phyloP scores from a whole-genome alignment of 768 basidiomycete species.

The Sporobolomyces roseus region DNA sequence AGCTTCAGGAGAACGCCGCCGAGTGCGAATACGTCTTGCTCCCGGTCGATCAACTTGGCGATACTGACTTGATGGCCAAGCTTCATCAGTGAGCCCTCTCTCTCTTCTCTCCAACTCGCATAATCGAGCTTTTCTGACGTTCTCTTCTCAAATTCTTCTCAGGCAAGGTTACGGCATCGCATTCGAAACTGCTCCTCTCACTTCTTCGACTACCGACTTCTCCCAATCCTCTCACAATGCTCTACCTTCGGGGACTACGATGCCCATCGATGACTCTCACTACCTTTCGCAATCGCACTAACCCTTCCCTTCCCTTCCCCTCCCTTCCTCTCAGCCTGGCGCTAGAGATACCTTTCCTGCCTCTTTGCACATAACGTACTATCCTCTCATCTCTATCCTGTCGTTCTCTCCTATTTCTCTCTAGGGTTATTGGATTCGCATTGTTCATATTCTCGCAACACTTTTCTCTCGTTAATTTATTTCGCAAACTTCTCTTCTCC shows the following conservation, averaged over 20 bases:
- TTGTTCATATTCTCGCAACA: no score
- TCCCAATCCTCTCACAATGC: background rate
- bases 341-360: no score
- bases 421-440: no score
- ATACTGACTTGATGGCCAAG: background rate
- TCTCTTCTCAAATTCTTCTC: background rate
- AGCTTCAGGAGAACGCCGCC: background rate
- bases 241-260: background rate
- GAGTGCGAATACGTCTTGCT: constrained; percentile 24
- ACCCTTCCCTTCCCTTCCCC: background rate
- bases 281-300: background rate
- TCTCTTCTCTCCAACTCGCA: background rate
- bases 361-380: no score
- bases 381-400: no score
- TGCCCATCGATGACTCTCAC: background rate
- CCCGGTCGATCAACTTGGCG: constrained; percentile 17
- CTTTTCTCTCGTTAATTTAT: no score
- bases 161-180: constrained; percentile 34
- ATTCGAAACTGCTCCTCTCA: constrained; percentile 9
- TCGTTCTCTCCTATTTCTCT: no score
- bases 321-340: background rate
- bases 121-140: background rate
- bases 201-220: background rate
- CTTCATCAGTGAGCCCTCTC: background rate
- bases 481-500: no score